These are phyloP conservation scores for Colletotrichum horii DNA, from an alignment of 2,329 filamentous ascomycete genomes.

Conservation along the genomic window DNA sequence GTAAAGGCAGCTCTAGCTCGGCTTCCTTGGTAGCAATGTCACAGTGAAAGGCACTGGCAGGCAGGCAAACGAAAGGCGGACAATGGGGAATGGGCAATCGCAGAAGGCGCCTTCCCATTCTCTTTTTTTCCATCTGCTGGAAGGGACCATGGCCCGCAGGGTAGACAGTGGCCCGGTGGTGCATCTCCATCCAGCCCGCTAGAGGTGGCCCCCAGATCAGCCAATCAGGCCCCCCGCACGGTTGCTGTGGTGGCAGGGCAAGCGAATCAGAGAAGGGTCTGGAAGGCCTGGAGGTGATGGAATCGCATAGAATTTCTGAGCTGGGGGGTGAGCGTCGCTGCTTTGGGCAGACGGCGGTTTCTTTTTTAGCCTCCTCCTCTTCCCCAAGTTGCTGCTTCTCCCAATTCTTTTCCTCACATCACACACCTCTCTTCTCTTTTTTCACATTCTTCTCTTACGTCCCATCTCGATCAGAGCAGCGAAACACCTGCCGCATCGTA, in stretches of 20 bases:
- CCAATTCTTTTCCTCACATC: conserved; percentile 11
- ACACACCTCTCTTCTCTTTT: neutral
- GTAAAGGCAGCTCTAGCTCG: neutral
- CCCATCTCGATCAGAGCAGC: conserved; percentile 28
- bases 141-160: neutral
- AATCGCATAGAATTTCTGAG: conserved; percentile 52
- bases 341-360: conserved; percentile 26
- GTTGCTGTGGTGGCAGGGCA: conserved; percentile 28
- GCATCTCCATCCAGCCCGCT: conserved; percentile 11
- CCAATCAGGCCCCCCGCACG: conserved; percentile 23
- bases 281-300: conserved; percentile 37
- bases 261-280: conserved; percentile 26
- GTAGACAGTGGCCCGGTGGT: neutral
- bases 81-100: neutral
- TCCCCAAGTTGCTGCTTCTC: conserved; percentile 24
- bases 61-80: neutral
- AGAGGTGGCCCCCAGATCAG: neutral
- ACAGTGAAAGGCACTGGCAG: neutral
- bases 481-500: conserved; percentile 26
- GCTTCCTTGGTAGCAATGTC: neutral
- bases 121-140: neutral
- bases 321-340: conserved; percentile 25
- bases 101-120: conserved; percentile 6
- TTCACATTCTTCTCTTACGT: conserved; percentile 20
- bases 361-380: conserved; percentile 39